Evolutionary conservation across 2,329 filamentous ascomycete genomes (phyloP).

Genomic region (Pseudodiploospora longispora): DNA sequence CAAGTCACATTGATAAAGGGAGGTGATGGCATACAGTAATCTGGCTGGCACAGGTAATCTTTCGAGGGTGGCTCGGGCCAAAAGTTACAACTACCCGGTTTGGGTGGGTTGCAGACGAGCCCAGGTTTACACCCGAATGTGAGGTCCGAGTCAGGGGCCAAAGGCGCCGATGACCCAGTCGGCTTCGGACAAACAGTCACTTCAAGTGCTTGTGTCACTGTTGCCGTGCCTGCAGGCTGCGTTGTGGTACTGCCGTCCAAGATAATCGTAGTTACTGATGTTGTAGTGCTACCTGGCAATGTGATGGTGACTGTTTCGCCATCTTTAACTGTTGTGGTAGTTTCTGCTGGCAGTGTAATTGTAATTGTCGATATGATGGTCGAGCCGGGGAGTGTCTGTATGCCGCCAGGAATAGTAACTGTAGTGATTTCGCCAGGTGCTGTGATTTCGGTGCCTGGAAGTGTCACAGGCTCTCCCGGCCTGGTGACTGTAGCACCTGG

Average conservation of each 20-base stretch:
- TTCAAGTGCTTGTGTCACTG: slow-evolving; percentile 17
- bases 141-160: slow-evolving; percentile 29
- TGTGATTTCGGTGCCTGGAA: background rate
- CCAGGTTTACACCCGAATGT: slow-evolving; percentile 49
- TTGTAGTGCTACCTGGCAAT: slow-evolving; percentile 17
- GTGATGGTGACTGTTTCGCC: slow-evolving; percentile 2
- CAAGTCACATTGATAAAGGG: slow-evolving; percentile 29
- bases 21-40: slow-evolving; percentile 37
- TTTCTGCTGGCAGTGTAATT: slow-evolving; percentile 5
- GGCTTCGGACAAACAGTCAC: slow-evolving; percentile 38
- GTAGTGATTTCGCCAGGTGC: slow-evolving; percentile 9
- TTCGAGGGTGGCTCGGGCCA: slow-evolving; percentile 39
- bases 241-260: slow-evolving; percentile 20
- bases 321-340: slow-evolving; percentile 9
- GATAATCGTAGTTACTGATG: slow-evolving; percentile 23
- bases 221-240: slow-evolving; percentile 19
- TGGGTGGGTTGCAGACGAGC: slow-evolving; percentile 44
- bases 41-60: slow-evolving; percentile 37
- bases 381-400: slow-evolving; percentile 10
- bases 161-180: slow-evolving; percentile 25
- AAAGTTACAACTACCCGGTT: slow-evolving; percentile 41
- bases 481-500: slow-evolving; percentile 12
- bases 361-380: slow-evolving; percentile 8
- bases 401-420: slow-evolving; percentile 18
- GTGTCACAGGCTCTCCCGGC: background rate